A percentile compares a stretch with the other conserved stretches of the same genome.
phyloP scores from a whole-genome alignment of 495 filamentous ascomycete species.

The Immersiella caudata region DNA sequence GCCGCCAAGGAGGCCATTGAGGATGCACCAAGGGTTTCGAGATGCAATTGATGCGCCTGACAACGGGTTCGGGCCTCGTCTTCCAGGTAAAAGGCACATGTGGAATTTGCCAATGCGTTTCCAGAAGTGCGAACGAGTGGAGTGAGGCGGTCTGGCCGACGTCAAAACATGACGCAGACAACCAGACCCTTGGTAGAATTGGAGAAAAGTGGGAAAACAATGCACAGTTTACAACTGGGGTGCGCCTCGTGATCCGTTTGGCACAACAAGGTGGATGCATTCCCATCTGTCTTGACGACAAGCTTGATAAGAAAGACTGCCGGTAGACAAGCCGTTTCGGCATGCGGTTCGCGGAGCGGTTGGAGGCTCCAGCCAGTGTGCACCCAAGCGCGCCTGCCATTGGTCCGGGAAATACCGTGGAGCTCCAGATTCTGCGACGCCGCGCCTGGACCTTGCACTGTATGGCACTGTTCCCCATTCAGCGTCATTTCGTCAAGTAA shows the following conservation, averaged over 20 bases:
- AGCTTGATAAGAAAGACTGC: neutral
- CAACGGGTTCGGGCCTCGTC: too few species aligned
- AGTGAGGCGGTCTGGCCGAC: neutral
- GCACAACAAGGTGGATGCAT: neutral
- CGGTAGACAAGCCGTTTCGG: neutral
- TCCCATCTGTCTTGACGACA: neutral
- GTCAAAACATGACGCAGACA: neutral
- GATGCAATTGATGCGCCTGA: too few species aligned
- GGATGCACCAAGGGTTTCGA: too few species aligned
- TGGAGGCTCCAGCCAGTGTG: neutral
- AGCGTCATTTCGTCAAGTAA: slow-evolving; percentile 35
- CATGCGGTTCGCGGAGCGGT: neutral
- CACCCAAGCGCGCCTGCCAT: slow-evolving; percentile 16
- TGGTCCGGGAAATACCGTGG: slow-evolving; percentile 29
- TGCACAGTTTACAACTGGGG: neutral
- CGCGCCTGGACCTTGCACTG: neutral
- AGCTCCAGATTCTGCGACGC: slow-evolving; percentile 22
- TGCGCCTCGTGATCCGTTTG: neutral
- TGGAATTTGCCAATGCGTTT: too few species aligned
- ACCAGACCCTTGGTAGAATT: neutral
- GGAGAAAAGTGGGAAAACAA: neutral
- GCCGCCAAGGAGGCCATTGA: too few species aligned
- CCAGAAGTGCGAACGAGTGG: neutral
- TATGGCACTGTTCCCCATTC: neutral
- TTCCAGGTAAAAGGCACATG: too few species aligned